Conservation (phyloP, 108 stramenopile genomes). For the Fragilariopsis cylindrus region DNA sequence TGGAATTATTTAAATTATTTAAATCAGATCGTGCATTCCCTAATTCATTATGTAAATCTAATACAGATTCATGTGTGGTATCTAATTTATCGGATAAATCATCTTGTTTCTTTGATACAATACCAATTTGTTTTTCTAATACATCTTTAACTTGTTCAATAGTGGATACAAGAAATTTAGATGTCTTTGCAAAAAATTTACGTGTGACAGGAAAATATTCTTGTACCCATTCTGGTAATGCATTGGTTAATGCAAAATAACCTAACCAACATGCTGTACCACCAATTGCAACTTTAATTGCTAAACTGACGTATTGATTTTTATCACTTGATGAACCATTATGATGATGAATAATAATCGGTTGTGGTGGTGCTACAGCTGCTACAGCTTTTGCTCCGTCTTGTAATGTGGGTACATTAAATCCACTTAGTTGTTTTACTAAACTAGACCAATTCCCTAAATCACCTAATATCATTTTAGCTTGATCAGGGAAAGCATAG, state of each 20-base stretch:
- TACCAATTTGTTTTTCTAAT: slow-evolving; percentile 56
- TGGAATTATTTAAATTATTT: slow-evolving; percentile 7
- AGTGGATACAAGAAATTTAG: slow-evolving; percentile 64
- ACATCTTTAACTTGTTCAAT: slow-evolving; percentile 64
- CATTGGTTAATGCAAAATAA: slow-evolving; percentile 56
- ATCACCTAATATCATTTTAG: slow-evolving; percentile 6
- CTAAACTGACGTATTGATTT: background rate
- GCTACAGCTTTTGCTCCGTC: background rate
- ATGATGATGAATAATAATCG: slow-evolving; percentile 37
- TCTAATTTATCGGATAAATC: slow-evolving; percentile 52
- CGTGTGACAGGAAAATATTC: slow-evolving; percentile 79
- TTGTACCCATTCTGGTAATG: slow-evolving; percentile 63
- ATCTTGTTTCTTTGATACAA: slow-evolving; percentile 54
- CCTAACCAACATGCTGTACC: slow-evolving; percentile 66
- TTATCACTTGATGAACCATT: slow-evolving; percentile 7
- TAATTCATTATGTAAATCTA: slow-evolving; percentile 46
- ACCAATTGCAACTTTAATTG: slow-evolving; percentile 31
- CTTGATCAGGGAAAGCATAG: slow-evolving; percentile 42
- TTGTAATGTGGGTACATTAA: background rate
- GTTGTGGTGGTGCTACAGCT: slow-evolving; percentile 1
- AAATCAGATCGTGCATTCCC: slow-evolving; percentile 41
- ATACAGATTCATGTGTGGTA: slow-evolving; percentile 55
- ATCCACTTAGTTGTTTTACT: slow-evolving; percentile 4
- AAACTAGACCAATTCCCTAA: background rate
- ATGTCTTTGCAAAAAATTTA: slow-evolving; percentile 65